Base-by-base conservation (phyloP, 352 stramenopile genomes). In the Phytophthora capsici region DNA sequence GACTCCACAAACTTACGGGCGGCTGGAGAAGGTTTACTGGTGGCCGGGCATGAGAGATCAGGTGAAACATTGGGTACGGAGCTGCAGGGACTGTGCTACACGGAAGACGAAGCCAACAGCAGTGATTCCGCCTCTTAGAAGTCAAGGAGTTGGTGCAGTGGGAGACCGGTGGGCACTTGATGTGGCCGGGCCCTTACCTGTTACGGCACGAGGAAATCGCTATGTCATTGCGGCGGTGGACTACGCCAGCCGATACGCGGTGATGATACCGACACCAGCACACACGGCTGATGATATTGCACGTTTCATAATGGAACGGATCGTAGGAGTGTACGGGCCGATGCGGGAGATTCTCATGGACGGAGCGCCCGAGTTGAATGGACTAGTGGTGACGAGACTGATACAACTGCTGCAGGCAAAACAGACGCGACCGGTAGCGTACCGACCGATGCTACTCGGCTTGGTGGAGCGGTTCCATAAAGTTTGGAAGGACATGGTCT, bases 1-100 rank as follows among this genome's bases (percentile, higher is more conserved):
- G 47, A 28, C 8, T 4, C 58, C 53, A 9, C 66, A 74, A 28
- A 74, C 66, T 0, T 38, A 58, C 9, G 66, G 58, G 2, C 9
- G 55, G 0, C 26, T 59, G 6, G 25, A 28, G 3, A 10, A 30
- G n/a, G 23, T 14, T 1, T 69, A 66, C 20, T 67, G 59, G 66
- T 70, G 59, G 59, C 60, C 60, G 6, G 10, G 3, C 3, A 67
- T 70, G 20, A 28, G 26, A 7, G 13, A 17, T 9, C 10, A 43
- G 3, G 34, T 63, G 10, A 9, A 9, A 2, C 23, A 48, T 1
- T 73, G 53, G 6, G 25, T 28, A 6, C 25, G 25, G 6, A 28
- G 43, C 34, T 38, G 32, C 13, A 12, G 13, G 32, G 32, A 38
- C 32, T 38, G 32, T 16, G 32, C 32, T 2, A 38, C 32, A n/a